Evolutionary conservation across 139 green algal genomes (phyloP).

Genomic region (Chlorella sp.): DNA sequence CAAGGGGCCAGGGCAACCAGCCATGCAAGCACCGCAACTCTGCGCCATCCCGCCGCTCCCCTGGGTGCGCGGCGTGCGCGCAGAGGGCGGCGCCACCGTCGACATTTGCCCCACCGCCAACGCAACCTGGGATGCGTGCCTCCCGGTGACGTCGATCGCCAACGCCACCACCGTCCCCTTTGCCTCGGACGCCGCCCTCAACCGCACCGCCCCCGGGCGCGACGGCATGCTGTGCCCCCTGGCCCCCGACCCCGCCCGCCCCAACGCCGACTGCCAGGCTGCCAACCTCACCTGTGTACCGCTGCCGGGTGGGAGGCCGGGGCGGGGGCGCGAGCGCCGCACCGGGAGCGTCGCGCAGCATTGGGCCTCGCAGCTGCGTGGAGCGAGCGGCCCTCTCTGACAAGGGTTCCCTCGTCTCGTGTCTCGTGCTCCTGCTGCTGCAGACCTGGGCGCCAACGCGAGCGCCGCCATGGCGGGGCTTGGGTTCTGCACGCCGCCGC

Average conservation of each 20-base stretch:
- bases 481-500: not conserved
- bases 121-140: no score
- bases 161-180: no score
- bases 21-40: not conserved
- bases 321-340: not conserved
- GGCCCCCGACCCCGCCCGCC: not conserved
- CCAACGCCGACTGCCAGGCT: not conserved
- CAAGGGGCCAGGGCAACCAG: no score
- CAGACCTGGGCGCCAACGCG: constrained; percentile 11
- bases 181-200: no score
- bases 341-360: not conserved
- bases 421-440: not conserved
- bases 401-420: not conserved
- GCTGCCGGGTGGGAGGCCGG: not conserved
- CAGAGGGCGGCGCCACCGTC: no score
- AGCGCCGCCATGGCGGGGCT: constrained; percentile 2
- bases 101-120: no score
- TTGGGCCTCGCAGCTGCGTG: no score
- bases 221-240: constrained; percentile 9
- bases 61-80: not conserved
- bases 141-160: no score
- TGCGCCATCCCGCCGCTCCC: constrained; percentile 5
- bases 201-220: not conserved
- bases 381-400: no score
- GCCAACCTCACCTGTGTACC: not conserved